Conservation (phyloP, 2,329 filamentous ascomycete species). For the Pyrenophora tritici-repentis region DNA sequence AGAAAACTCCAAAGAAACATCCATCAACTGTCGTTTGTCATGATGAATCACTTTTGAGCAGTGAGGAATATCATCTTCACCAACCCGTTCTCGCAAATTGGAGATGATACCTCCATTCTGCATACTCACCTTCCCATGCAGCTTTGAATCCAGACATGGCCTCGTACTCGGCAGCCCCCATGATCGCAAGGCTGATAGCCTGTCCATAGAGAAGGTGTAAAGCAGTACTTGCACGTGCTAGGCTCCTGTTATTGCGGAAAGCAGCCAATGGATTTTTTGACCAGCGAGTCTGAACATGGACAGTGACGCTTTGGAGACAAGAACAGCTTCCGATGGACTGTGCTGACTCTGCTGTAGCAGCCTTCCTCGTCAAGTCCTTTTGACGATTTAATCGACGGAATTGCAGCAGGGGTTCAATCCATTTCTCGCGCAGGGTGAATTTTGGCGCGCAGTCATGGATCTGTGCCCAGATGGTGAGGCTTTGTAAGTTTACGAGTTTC, state of each 20-base stretch:
- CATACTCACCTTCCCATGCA: slow-evolving; percentile 27
- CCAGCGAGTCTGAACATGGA: slow-evolving; percentile 18
- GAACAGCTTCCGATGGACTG: not conserved
- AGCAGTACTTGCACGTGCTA: slow-evolving; percentile 22
- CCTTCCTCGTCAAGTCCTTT: not conserved
- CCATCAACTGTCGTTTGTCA: no score
- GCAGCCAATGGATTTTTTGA: not conserved
- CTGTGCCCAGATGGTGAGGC: slow-evolving; percentile 29
- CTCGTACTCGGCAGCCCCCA: slow-evolving; percentile 32
- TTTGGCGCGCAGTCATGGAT: slow-evolving; percentile 22
- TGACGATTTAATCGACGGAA: slow-evolving; percentile 28
- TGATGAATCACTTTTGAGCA: no score
- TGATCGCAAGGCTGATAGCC: slow-evolving; percentile 32
- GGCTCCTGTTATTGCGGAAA: slow-evolving; percentile 10
- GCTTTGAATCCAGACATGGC: slow-evolving; percentile 34
- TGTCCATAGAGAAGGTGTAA: slow-evolving; percentile 37
- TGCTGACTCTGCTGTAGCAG: not conserved
- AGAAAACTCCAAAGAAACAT: not conserved
- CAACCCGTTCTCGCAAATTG: slow-evolving; percentile 1
- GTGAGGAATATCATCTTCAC: not conserved
- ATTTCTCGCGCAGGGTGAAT: slow-evolving; percentile 31
- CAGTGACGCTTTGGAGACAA: slow-evolving; percentile 15
- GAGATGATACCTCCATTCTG: slow-evolving; percentile 14
- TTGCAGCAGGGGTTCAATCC: slow-evolving; percentile 34
- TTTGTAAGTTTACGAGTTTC: slow-evolving; percentile 24